A percentile compares a stretch with the other conserved stretches of the same genome.
Conservation (phyloP, 192 early-diverging fungal genomes). For the Rhizophlyctis rosea region DNA sequence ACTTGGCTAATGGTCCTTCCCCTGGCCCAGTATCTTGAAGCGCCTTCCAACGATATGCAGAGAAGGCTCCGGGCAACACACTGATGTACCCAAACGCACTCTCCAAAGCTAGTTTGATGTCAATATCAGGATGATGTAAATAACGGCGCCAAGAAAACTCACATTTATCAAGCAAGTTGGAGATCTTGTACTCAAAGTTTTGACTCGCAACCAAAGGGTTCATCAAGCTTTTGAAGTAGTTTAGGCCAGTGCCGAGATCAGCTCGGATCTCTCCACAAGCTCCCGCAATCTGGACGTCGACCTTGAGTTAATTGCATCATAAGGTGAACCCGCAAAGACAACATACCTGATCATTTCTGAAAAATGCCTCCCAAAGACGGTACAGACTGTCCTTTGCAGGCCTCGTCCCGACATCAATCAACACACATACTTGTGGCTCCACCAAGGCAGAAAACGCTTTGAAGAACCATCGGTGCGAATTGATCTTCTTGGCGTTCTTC, state of each 20-base stretch:
- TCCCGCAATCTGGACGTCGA: slow-evolving; percentile 62
- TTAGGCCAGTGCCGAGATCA: slow-evolving; percentile 64
- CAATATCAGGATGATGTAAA: neutral
- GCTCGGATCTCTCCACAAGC: slow-evolving; percentile 93
- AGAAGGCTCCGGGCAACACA: slow-evolving; percentile 86
- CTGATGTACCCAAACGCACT: slow-evolving; percentile 93
- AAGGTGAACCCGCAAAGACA: too few relatives aligned
- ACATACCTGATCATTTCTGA: slow-evolving; percentile 52
- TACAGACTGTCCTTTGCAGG: slow-evolving; percentile 81
- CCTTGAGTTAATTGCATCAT: too few relatives aligned
- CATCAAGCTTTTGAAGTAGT: slow-evolving; percentile 46
- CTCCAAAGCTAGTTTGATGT: slow-evolving; percentile 46
- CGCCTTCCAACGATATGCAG: slow-evolving; percentile 76
- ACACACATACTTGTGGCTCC: slow-evolving; percentile 67
- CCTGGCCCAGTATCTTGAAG: slow-evolving; percentile 60
- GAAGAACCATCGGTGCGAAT: slow-evolving; percentile 76
- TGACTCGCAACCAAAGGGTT: slow-evolving; percentile 69
- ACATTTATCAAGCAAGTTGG: slow-evolving; percentile 50
- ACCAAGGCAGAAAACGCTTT: slow-evolving; percentile 65
- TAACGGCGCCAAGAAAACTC: neutral
- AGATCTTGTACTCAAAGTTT: slow-evolving; percentile 75
- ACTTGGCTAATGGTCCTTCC: slow-evolving; percentile 66
- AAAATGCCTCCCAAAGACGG: slow-evolving; percentile 90
- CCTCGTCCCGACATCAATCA: slow-evolving; percentile 91
- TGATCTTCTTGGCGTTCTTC: slow-evolving; percentile 91